A percentile compares a stretch with the other conserved stretches of the same genome.
phyloP scores from a whole-genome alignment of 2,329 filamentous ascomycete species.

The Microcera coccophila region DNA sequence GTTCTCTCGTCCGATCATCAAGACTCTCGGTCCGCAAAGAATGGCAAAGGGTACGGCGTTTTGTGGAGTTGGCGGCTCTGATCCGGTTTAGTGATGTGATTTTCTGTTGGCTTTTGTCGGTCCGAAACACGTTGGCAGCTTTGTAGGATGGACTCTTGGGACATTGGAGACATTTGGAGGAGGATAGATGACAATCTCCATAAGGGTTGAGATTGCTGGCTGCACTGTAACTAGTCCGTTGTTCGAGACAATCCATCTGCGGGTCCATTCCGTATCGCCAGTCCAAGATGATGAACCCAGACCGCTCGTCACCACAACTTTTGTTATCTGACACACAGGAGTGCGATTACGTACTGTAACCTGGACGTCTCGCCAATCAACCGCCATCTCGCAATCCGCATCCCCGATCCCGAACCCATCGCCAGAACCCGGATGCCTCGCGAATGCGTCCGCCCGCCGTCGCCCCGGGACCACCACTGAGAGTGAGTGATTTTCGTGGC shows the following conservation, averaged over 20 bases:
- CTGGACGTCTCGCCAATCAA: background rate
- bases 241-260: background rate
- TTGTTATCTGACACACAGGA: no score
- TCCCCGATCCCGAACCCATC: slow-evolving; percentile 8
- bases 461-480: background rate
- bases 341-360: background rate
- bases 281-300: no score
- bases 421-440: slow-evolving; percentile 12
- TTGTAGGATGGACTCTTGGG: no score
- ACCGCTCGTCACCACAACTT: no score
- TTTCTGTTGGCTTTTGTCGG: background rate
- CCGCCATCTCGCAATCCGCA: background rate
- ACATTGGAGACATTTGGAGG: no score
- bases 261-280: background rate
- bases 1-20: no score
- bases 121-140: no score
- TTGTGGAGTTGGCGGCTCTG: background rate
- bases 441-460: slow-evolving; percentile 1
- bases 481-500: slow-evolving; percentile 9
- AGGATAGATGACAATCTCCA: no score
- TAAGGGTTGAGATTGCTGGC: no score
- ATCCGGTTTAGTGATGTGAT: background rate
- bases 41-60: slow-evolving; percentile 12
- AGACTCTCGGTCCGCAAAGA: no score
- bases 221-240: no score